A percentile compares a stretch with the other conserved stretches of the same genome.
Conservation (phyloP, 805 yeast genomes). For the Metschnikowia kofuensis region DNA sequence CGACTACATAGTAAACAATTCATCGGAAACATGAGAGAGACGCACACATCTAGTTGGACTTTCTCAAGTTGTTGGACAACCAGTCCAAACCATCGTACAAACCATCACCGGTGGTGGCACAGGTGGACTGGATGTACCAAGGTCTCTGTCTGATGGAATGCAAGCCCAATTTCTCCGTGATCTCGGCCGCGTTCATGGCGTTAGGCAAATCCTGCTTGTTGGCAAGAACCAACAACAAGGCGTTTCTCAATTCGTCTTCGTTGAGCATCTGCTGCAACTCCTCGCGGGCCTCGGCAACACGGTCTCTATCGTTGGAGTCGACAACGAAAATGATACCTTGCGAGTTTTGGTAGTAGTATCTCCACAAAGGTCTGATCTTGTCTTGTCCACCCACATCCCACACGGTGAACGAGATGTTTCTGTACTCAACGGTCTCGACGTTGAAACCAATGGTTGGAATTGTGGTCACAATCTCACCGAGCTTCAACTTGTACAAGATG, state of each 20-base stretch:
- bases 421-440: slow-evolving; percentile 96
- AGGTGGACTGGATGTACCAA: slow-evolving; percentile 98
- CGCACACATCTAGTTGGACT: slow-evolving; percentile 14
- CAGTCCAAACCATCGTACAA: slow-evolving; percentile 28
- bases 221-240: slow-evolving; percentile 91
- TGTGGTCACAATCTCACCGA: slow-evolving; percentile 94
- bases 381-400: slow-evolving; percentile 99
- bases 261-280: slow-evolving; percentile 97
- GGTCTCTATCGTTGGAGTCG: slow-evolving; percentile 96
- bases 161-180: slow-evolving; percentile 93
- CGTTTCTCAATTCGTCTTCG: slow-evolving; percentile 97
- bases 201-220: slow-evolving; percentile 99
- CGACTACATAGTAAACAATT: slow-evolving; percentile 12
- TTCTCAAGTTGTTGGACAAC: slow-evolving; percentile 26
- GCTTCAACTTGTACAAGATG: slow-evolving; percentile 88
- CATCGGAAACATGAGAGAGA: not conserved
- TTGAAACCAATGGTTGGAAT: slow-evolving; percentile 97
- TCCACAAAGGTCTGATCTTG: slow-evolving; percentile 97
- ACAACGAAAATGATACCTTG: slow-evolving; percentile 98
- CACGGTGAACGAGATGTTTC: slow-evolving; percentile 93
- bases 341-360: slow-evolving; percentile 98
- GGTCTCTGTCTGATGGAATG: slow-evolving; percentile 98
- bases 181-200: slow-evolving; percentile 98
- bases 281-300: slow-evolving; percentile 97
- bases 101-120: slow-evolving; percentile 99